These are phyloP conservation scores for Diplocarpon mali DNA, from an alignment of 2,329 filamentous ascomycete species.

Conservation along the genomic window DNA sequence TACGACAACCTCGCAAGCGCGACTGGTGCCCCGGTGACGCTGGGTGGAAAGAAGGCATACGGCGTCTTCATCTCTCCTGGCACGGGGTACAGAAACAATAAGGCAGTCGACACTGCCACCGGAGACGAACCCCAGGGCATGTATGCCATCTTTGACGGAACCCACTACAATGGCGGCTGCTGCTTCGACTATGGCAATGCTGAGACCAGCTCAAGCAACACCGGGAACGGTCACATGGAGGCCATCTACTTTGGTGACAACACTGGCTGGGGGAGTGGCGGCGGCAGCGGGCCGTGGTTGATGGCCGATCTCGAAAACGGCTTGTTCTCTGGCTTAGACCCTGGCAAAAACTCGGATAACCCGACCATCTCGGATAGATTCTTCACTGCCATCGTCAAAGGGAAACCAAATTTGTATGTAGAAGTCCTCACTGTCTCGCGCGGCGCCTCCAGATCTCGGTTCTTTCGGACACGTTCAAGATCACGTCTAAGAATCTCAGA, in stretches of 20 bases:
- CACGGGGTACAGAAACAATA: conserved; percentile 52
- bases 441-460: background rate
- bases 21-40: conserved; percentile 46
- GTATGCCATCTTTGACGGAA: conserved; percentile 48
- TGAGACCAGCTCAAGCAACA: conserved; percentile 39
- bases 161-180: conserved; percentile 45
- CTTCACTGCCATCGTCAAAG: conserved; percentile 46
- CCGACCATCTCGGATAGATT: conserved; percentile 45
- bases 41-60: conserved; percentile 51
- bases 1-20: conserved; percentile 50
- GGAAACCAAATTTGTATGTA: conserved; percentile 31
- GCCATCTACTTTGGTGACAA: conserved; percentile 52
- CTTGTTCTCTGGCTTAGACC: conserved; percentile 44
- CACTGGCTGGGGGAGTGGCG: conserved; percentile 43
- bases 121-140: conserved; percentile 47
- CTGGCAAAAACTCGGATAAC: conserved; percentile 38
- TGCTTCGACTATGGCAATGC: conserved; percentile 31
- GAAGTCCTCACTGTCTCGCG: background rate
- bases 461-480: background rate
- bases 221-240: conserved; percentile 57
- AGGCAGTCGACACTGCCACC: conserved; percentile 38
- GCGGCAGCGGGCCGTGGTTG: conserved; percentile 36
- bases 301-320: conserved; percentile 62
- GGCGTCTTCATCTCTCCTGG: conserved; percentile 51
- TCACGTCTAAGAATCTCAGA: too few species aligned